A percentile compares a stretch with the other conserved stretches of the same genome.
Conservation (phyloP, 306 rosid genomes). For the Trifolium dubium region DNA sequence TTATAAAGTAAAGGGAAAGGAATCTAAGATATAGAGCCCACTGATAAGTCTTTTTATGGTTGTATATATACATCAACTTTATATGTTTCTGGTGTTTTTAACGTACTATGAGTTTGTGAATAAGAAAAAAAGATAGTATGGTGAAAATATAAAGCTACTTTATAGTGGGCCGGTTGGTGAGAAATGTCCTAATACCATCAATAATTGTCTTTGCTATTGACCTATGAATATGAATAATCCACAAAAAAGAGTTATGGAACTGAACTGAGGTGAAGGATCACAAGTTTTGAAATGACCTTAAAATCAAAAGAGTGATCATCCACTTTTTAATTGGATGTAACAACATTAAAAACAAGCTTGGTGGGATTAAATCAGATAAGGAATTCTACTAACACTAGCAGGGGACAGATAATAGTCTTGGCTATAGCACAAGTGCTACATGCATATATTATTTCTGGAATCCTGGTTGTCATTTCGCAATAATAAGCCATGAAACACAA, state of each 20-base stretch:
- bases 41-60: constrained; percentile 1
- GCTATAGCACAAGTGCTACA: too few relatives aligned
- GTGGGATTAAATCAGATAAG: neutral
- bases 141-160: constrained; percentile 6
- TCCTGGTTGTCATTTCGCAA: too few relatives aligned
- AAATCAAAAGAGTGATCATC: neutral
- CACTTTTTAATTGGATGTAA: neutral
- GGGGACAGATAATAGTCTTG: too few relatives aligned
- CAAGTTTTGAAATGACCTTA: neutral
- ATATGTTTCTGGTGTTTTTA: neutral
- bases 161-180: constrained; percentile 13
- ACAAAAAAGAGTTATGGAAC: neutral
- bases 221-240: constrained; percentile 15
- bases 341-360: neutral
- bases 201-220: constrained; percentile 34
- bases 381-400: too few relatives aligned
- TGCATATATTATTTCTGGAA: too few relatives aligned
- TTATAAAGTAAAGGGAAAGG: constrained; percentile 14
- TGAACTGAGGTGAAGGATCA: neutral
- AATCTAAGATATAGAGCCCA: constrained; percentile 22
- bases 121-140: neutral
- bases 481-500: too few relatives aligned
- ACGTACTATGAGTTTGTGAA: neutral
- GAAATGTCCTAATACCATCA: constrained; percentile 16
- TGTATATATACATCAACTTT: constrained; percentile 17